Conservation (phyloP, 306 rosid species). For the Sindora glabra region DNA sequence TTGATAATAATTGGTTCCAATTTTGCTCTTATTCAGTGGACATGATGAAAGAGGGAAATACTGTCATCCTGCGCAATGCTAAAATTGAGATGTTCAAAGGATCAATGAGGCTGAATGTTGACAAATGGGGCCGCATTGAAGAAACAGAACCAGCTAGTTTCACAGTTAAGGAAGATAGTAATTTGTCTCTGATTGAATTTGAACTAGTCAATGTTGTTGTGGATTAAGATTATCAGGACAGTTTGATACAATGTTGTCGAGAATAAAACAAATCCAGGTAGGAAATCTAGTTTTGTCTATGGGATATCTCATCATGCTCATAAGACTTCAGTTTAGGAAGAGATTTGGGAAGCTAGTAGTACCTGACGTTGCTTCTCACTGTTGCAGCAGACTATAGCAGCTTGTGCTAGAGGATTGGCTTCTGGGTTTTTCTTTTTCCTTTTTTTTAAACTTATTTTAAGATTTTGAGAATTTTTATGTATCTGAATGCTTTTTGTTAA, state of each 20-base stretch:
- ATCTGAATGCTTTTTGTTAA: no score
- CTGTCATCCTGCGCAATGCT: slow-evolving; percentile 53
- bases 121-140: slow-evolving; percentile 72
- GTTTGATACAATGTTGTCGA: slow-evolving; percentile 33
- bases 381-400: slow-evolving; percentile 35
- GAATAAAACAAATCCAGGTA: slow-evolving; percentile 46
- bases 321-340: slow-evolving; percentile 35
- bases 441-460: no score
- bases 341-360: slow-evolving; percentile 46
- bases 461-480: no score
- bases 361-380: slow-evolving; percentile 24
- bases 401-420: no score
- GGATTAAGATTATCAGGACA: slow-evolving; percentile 33
- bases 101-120: slow-evolving; percentile 70
- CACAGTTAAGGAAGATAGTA: slow-evolving; percentile 65
- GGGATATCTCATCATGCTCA: slow-evolving; percentile 34
- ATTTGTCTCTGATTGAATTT: slow-evolving; percentile 54
- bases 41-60: slow-evolving; percentile 53
- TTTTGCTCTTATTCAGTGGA: slow-evolving; percentile 46
- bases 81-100: slow-evolving; percentile 72
- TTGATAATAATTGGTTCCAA: neutral
- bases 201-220: slow-evolving; percentile 67
- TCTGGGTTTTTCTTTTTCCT: slow-evolving; percentile 27
- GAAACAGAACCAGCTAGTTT: slow-evolving; percentile 47
- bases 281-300: slow-evolving; percentile 32